Conservation (phyloP, 768 basidiomycete genomes). For the Sarcodon aspratus region DNA sequence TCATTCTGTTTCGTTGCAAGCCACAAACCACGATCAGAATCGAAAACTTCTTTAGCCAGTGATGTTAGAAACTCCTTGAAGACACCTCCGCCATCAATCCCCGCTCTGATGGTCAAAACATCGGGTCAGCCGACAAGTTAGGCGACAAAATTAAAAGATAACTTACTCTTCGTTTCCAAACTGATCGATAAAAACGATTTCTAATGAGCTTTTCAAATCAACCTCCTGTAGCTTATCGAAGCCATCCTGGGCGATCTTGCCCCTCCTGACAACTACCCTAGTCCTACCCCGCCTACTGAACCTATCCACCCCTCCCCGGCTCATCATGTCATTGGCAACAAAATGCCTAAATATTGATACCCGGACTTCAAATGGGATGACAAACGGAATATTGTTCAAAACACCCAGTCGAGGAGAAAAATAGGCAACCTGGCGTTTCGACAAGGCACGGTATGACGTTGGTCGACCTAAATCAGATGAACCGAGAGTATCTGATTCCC, state of each 20-base stretch:
- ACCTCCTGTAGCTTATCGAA: slow-evolving; percentile 74
- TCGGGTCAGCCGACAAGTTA: too few species aligned
- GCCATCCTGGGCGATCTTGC: slow-evolving; percentile 79
- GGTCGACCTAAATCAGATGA: not conserved
- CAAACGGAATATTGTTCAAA: slow-evolving; percentile 92
- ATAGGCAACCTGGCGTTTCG: slow-evolving; percentile 61
- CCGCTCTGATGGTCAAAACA: slow-evolving; percentile 38
- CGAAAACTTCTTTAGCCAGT: slow-evolving; percentile 87
- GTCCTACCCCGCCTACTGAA: slow-evolving; percentile 14
- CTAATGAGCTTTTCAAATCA: slow-evolving; percentile 71
- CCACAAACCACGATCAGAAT: slow-evolving; percentile 92
- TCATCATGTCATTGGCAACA: slow-evolving; percentile 48
- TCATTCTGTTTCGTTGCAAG: slow-evolving; percentile 84
- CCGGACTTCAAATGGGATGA: slow-evolving; percentile 87
- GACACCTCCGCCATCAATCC: slow-evolving; percentile 93
- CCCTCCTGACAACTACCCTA: slow-evolving; percentile 54
- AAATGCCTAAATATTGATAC: slow-evolving; percentile 85
- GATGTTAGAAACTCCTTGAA: slow-evolving; percentile 98
- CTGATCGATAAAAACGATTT: slow-evolving; percentile 89
- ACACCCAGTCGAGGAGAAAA: slow-evolving; percentile 82
- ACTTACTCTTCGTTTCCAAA: slow-evolving; percentile 78
- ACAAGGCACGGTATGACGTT: slow-evolving; percentile 19
- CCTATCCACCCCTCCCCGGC: slow-evolving; percentile 9
- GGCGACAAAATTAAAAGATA: not conserved
- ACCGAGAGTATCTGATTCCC: slow-evolving; percentile 2